Evolutionary conservation across 352 stramenopile species (phyloP).

Genomic region (Globisporangium takayamanum): DNA sequence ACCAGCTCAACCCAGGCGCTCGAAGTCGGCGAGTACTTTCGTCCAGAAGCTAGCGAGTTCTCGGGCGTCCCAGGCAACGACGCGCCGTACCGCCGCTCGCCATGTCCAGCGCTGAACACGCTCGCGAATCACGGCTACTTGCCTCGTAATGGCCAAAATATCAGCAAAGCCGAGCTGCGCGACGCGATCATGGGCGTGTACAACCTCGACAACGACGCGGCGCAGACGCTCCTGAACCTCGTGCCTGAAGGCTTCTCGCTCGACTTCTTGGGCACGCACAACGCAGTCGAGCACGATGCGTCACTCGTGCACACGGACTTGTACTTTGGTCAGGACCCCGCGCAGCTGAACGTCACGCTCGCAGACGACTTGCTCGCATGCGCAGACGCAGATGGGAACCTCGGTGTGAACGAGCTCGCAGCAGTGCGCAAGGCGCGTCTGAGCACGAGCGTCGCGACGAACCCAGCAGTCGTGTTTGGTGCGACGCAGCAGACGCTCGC

Average conservation of each 20-base stretch:
- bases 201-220: slow-evolving; percentile 32
- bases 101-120: slow-evolving; percentile 62
- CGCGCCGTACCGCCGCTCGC: slow-evolving; percentile 36
- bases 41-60: slow-evolving; percentile 15
- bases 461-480: not conserved
- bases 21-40: no score
- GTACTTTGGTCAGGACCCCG: no score
- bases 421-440: no score
- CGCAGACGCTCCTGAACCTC: slow-evolving; percentile 21
- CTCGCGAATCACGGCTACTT: slow-evolving; percentile 20
- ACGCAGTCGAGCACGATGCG: slow-evolving; percentile 62
- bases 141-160: no score
- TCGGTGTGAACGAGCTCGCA: no score
- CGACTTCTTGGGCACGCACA: slow-evolving; percentile 38
- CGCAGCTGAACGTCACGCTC: no score
- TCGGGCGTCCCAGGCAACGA: slow-evolving; percentile 38
- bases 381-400: no score
- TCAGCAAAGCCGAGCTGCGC: slow-evolving; percentile 33
- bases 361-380: no score
- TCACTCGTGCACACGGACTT: slow-evolving; percentile 14
- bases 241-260: slow-evolving; percentile 39
- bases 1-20: no score
- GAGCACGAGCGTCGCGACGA: no score
- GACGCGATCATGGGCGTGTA: slow-evolving; percentile 35
- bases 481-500: slow-evolving; percentile 25